Conservation (phyloP, 176 grass and related monocot genomes). For the Oryza longistaminata region DNA sequence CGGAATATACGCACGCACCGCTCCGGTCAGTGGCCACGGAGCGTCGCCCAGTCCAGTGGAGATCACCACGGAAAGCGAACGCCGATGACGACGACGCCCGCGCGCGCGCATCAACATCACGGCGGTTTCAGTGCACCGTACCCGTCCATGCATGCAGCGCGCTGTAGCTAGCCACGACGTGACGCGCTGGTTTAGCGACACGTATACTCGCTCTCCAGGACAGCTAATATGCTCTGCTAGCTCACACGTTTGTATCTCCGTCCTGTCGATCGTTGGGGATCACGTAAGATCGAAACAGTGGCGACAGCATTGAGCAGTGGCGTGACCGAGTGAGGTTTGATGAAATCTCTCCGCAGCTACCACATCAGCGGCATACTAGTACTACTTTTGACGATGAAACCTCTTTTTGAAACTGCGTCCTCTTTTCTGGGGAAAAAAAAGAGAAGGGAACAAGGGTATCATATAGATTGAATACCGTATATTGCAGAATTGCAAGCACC, state of each 20-base stretch:
- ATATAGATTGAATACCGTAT: too few relatives aligned
- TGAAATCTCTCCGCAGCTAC: too few relatives aligned
- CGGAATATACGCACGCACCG: not conserved
- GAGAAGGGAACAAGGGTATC: too few relatives aligned
- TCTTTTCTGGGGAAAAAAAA: too few relatives aligned
- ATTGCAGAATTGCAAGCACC: too few relatives aligned
- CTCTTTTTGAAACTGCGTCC: too few relatives aligned
- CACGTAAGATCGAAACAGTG: not conserved
- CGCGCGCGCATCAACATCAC: not conserved
- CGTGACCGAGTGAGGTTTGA: too few relatives aligned
- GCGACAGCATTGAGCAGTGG: not conserved
- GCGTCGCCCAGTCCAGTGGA: too few relatives aligned
- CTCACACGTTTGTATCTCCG: not conserved
- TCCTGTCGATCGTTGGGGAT: not conserved
- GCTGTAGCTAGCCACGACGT: not conserved
- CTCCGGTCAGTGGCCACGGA: not conserved
- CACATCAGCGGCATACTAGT: not conserved
- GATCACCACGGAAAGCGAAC: too few relatives aligned
- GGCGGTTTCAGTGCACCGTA: not conserved
- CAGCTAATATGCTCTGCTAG: not conserved
- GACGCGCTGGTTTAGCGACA: not conserved
- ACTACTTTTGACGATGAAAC: too few relatives aligned
- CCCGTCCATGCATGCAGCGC: not conserved
- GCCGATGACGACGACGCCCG: too few relatives aligned
- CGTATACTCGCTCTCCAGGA: not conserved